Evolutionary conservation across 148 eudicot species (phyloP).

Genomic region (Vaccinium corymbosum): DNA sequence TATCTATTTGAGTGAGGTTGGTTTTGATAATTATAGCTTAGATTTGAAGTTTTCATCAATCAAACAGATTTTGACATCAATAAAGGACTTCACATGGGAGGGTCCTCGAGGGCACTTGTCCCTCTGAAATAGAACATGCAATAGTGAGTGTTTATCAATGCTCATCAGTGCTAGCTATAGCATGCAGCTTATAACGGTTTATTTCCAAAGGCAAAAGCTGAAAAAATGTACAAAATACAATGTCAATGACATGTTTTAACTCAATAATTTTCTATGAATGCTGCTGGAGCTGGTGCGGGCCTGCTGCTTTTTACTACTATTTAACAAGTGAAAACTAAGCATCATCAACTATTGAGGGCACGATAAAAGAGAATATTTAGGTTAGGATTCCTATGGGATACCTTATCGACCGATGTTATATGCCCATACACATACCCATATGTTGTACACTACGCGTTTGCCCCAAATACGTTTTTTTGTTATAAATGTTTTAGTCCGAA

Average conservation of each 20-base stretch:
- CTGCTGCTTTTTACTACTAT: background rate
- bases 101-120: constrained; percentile 24
- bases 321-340: background rate
- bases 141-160: constrained; percentile 4
- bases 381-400: background rate
- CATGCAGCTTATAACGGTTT: background rate
- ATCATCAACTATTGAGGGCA: background rate
- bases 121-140: background rate
- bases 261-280: background rate
- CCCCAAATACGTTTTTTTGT: background rate
- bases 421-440: background rate
- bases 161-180: background rate
- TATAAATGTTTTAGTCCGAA: too few relatives aligned
- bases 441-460: background rate
- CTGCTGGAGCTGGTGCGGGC: background rate
- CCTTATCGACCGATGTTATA: background rate
- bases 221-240: background rate
- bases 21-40: constrained; percentile 20
- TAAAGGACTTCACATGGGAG: constrained; percentile 17
- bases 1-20: background rate
- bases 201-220: constrained; percentile 7
- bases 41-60: constrained; percentile 18
- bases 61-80: constrained; percentile 21
- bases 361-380: background rate
- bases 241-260: background rate